Percentiles rank a stretch among this genome's conserved stretches.
Conservation (phyloP, 2,329 filamentous ascomycete species). For the Botrytis paeoniae region DNA sequence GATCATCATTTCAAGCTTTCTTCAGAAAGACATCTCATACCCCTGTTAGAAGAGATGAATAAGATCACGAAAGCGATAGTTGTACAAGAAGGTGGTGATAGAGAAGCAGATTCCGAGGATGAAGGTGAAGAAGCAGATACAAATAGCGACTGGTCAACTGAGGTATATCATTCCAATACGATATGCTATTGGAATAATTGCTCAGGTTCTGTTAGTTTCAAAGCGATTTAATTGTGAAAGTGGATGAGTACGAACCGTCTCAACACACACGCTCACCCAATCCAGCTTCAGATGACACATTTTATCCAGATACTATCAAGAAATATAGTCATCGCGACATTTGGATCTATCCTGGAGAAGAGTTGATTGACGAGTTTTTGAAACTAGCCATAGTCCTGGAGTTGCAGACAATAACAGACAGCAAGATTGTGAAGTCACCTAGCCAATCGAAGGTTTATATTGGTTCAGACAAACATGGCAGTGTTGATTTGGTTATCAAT, state of each 20-base stretch:
- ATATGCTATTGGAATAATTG: neutral
- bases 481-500: conserved; percentile 22
- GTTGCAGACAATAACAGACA: conserved; percentile 27
- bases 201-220: conserved; percentile 11
- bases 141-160: neutral
- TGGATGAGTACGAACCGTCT: neutral
- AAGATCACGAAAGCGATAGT: conserved; percentile 11
- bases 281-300: conserved; percentile 16
- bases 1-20: conserved; percentile 14
- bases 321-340: neutral
- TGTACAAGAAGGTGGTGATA: conserved; percentile 1
- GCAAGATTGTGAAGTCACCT: conserved; percentile 25
- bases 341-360: neutral
- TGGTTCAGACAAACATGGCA: conserved; percentile 21
- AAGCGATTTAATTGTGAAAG: conserved; percentile 11
- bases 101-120: neutral
- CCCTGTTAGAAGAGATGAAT: conserved; percentile 4
- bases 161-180: neutral
- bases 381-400: neutral
- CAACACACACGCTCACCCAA: conserved; percentile 20
- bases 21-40: conserved; percentile 1
- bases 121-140: conserved; percentile 4
- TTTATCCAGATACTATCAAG: conserved; percentile 10
- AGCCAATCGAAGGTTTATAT: conserved; percentile 27
- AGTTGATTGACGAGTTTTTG: neutral